Evolutionary conservation across 2,329 filamentous ascomycete genomes (phyloP).

Genomic region (Neopestalotiopsis rosae): DNA sequence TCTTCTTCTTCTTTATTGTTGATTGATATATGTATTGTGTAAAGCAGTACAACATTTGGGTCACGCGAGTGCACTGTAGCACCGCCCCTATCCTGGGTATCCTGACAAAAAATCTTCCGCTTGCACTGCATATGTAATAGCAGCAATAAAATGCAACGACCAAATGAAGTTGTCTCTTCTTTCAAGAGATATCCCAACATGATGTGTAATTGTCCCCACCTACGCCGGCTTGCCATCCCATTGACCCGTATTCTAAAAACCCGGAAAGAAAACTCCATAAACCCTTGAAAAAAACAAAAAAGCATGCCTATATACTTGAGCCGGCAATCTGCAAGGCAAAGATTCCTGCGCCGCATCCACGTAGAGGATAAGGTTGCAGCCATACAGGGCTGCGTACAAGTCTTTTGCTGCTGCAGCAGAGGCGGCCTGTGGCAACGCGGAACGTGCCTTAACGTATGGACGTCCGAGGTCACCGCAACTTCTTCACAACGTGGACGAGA

Average conservation of each 20-base stretch:
- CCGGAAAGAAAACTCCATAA: background rate
- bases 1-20: background rate
- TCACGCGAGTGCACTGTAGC: background rate
- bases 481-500: slow-evolving; percentile 59
- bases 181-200: background rate
- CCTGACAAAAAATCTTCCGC: background rate
- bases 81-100: background rate
- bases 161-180: background rate
- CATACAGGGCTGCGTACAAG: slow-evolving; percentile 1
- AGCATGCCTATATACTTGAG: background rate
- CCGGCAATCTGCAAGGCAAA: background rate
- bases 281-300: background rate
- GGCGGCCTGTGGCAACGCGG: background rate
- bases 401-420: background rate
- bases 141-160: background rate
- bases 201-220: background rate
- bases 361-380: background rate
- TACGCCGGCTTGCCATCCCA: background rate
- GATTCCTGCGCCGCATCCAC: no score
- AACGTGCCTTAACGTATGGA: background rate
- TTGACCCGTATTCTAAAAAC: slow-evolving; percentile 18
- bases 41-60: slow-evolving; percentile 2
- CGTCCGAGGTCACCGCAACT: slow-evolving; percentile 36
- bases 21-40: background rate
- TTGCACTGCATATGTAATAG: background rate